Percentiles rank a stretch among this genome's conserved stretches.
Conservation (phyloP, 129 eudicot species). For the Heracleum sosnowskyi region DNA sequence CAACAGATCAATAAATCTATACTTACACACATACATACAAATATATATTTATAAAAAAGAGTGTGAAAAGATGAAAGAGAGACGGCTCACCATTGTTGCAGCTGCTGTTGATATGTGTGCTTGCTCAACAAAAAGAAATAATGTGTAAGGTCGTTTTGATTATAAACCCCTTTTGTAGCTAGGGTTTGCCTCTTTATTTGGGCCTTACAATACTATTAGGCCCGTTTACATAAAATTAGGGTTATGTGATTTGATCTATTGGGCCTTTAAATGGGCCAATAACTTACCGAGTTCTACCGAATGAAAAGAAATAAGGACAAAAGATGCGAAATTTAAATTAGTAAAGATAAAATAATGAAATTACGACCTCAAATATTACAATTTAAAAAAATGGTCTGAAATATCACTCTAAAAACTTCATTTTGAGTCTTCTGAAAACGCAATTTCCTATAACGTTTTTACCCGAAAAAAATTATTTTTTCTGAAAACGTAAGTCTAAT, state of each 20-base stretch:
- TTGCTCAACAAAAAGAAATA: neutral
- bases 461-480: no score
- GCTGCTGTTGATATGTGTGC: neutral
- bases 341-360: no score
- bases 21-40: neutral
- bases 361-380: no score
- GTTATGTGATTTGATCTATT: neutral
- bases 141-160: neutral
- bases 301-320: no score
- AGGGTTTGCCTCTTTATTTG: slow-evolving; percentile 4
- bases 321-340: no score
- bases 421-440: no score
- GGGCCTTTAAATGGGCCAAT: neutral
- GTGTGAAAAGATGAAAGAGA: neutral
- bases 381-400: no score
- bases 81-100: slow-evolving; percentile 4
- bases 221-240: neutral
- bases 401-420: no score
- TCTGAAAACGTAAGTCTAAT: no score
- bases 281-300: no score
- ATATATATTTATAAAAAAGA: neutral
- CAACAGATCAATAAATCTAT: neutral
- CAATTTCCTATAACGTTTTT: no score
- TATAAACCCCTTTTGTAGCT: neutral
- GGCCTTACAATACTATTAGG: neutral